Percentiles rank a stretch among this genome's conserved stretches.
Conservation (phyloP, 176 grass and related monocot species). For the Chloris gayana region DNA sequence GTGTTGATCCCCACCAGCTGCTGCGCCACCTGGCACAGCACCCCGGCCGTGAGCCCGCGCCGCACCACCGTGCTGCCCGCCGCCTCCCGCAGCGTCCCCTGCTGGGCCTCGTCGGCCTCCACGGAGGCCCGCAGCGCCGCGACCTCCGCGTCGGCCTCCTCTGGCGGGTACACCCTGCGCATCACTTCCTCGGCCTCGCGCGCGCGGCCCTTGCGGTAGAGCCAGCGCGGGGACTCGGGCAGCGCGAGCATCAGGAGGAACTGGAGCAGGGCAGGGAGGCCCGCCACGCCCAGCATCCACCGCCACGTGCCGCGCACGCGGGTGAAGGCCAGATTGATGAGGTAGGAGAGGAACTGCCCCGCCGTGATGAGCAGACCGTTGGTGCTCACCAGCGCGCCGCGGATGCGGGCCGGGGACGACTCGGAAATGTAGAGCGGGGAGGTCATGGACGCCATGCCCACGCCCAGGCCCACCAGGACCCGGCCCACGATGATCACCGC, state of each 20-base stretch:
- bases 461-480: conserved; percentile 74
- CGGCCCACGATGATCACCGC: conserved; percentile 57
- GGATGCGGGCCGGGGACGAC: conserved; percentile 69
- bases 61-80: conserved; percentile 63
- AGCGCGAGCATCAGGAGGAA: conserved; percentile 82
- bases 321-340: conserved; percentile 87
- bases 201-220: conserved; percentile 48
- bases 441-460: conserved; percentile 95
- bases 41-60: conserved; percentile 61
- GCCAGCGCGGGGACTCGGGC: conserved; percentile 80
- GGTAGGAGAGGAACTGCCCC: conserved; percentile 86
- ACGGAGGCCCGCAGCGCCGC: conserved; percentile 69
- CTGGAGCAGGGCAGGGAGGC: conserved; percentile 67
- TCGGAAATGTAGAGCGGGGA: conserved; percentile 87
- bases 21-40: conserved; percentile 78
- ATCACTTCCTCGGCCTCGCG: conserved; percentile 67
- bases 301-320: conserved; percentile 77
- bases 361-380: conserved; percentile 86
- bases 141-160: conserved; percentile 59
- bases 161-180: conserved; percentile 53
- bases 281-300: conserved; percentile 93
- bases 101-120: conserved; percentile 43
- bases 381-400: conserved; percentile 88
- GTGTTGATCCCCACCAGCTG: conserved; percentile 96
- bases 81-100: conserved; percentile 46